A percentile compares a stretch with the other conserved stretches of the same genome.
Conservation (phyloP, 805 yeast genomes). For the Ogataea pignaliae region DNA sequence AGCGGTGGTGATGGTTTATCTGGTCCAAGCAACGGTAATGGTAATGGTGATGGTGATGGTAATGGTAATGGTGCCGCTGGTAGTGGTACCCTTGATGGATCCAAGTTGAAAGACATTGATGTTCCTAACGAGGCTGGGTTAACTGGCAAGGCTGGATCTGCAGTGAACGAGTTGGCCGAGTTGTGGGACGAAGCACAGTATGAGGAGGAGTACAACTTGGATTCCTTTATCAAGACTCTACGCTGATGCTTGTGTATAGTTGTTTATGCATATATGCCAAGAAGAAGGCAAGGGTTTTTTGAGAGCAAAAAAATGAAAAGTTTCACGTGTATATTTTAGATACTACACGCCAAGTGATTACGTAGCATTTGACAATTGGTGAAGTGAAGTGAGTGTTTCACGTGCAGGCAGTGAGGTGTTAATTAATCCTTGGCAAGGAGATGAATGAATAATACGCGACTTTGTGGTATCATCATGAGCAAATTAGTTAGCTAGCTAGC, state of each 20-base stretch:
- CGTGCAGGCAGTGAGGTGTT: too few relatives aligned
- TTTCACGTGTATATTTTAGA: too few relatives aligned
- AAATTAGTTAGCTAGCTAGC: too few relatives aligned
- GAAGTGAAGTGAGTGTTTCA: too few relatives aligned
- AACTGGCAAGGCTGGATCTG: conserved; percentile 80
- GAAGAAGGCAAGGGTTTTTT: too few relatives aligned
- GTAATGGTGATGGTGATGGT: conserved; percentile 21
- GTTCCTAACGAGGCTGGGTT: conserved; percentile 66
- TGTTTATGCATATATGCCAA: too few relatives aligned
- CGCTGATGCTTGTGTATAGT: not conserved
- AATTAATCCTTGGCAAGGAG: too few relatives aligned
- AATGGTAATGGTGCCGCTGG: conserved; percentile 20
- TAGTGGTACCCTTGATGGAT: conserved; percentile 18
- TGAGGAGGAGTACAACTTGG: conserved; percentile 94
- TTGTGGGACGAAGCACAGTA: conserved; percentile 96
- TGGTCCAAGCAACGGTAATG: conserved; percentile 28
- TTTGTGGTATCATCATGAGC: too few relatives aligned
- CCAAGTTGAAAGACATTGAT: conserved; percentile 21
- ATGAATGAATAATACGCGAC: too few relatives aligned
- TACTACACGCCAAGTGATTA: too few relatives aligned
- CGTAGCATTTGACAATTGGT: too few relatives aligned
- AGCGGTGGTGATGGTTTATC: conserved; percentile 11
- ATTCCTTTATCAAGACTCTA: conserved; percentile 81
- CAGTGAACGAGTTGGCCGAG: conserved; percentile 84
- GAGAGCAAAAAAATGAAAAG: too few relatives aligned